Conservation (phyloP, 192 early-diverging fungal genomes). For the Rhizophlyctis rosea region DNA sequence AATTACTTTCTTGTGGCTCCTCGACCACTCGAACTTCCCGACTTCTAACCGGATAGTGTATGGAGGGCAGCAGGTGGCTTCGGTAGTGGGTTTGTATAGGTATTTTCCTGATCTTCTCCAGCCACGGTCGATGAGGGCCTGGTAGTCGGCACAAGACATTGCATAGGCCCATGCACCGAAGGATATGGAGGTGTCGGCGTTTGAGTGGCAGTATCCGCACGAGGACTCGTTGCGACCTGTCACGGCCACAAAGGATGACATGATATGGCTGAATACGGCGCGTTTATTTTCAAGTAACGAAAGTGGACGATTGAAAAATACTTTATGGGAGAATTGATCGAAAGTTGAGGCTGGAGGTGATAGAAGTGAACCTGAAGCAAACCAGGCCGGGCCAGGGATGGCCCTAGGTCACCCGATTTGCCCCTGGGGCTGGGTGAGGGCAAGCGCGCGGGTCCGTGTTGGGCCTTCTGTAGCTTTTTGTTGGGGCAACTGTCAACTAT, state of each 20-base stretch:
- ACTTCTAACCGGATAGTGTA: conserved; percentile 71
- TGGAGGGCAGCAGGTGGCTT: conserved; percentile 67
- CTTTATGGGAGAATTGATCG: too few relatives aligned
- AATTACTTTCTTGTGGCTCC: conserved; percentile 65
- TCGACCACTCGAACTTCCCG: conserved; percentile 49
- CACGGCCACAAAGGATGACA: conserved; percentile 20
- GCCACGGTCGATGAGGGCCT: conserved; percentile 66
- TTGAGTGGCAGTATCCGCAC: conserved; percentile 71
- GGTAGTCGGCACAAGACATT: conserved; percentile 39
- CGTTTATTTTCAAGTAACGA: too few relatives aligned
- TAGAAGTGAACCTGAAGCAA: too few relatives aligned
- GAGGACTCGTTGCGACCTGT: conserved; percentile 19
- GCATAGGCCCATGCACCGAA: conserved; percentile 63
- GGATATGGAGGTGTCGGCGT: conserved; percentile 43
- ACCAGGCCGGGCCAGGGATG: too few relatives aligned
- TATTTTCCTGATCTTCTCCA: conserved; percentile 75
- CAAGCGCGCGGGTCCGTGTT: too few relatives aligned
- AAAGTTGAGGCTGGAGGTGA: too few relatives aligned
- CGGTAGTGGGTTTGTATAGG: conserved; percentile 69
- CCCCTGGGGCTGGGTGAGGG: too few relatives aligned
- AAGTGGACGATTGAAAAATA: too few relatives aligned
- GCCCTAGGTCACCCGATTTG: too few relatives aligned
- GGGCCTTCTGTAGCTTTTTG: too few relatives aligned
- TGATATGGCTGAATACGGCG: too few relatives aligned
- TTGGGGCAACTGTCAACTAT: too few relatives aligned